Base-by-base conservation (phyloP, 352 stramenopile genomes). In the Globisporangium parvum region DNA sequence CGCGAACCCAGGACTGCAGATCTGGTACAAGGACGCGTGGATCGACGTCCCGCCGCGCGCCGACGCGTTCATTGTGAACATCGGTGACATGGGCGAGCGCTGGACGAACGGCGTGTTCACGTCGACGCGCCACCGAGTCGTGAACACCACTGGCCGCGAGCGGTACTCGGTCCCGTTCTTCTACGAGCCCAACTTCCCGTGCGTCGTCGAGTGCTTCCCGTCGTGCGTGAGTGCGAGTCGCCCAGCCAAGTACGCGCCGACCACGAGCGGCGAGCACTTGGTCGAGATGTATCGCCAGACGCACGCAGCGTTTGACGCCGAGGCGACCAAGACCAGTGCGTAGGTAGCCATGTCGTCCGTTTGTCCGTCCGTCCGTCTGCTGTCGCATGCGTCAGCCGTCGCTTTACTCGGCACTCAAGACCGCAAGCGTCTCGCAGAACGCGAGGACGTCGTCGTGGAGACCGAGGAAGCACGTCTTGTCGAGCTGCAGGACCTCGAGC, bases 91-190 rank as follows among this genome's bases (percentile, higher is more conserved):
- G 68, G 69, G 77, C 11, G 77, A 91, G 63, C 69, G 76, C 57
- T 88, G 80, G 65, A 91, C 80, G 14, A 91, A 91, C 63, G 80
- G 77, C 33, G 40, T 55, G 9, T 82, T 91, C 57, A 70, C 74
- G 55, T 85, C 80, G 11, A 91, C 80, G 24, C 60, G 74, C 44
- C 79, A 89, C 54, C 79, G 79, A 10, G 79, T 89, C 17, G 66
- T 89, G 18, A 89, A 89, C 59, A 11, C 61, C 4, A 74, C 65
- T 11, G 79, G 79, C 15, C 66, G 69, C 31, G 76, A 89, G 41
- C 76, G 79, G 9, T 89, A 84, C 69, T 89, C 79, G n/a, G 66
- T 87, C n/a, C 76, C 79, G 35, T 87, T 89, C 61, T 89, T 89
- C 54, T 89, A 85, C 56, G 79, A 89, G 47, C 79, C 79, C 17